phyloP scores from a whole-genome alignment of 805 yeast genomes.

The Starmerella ratchasimensis region DNA sequence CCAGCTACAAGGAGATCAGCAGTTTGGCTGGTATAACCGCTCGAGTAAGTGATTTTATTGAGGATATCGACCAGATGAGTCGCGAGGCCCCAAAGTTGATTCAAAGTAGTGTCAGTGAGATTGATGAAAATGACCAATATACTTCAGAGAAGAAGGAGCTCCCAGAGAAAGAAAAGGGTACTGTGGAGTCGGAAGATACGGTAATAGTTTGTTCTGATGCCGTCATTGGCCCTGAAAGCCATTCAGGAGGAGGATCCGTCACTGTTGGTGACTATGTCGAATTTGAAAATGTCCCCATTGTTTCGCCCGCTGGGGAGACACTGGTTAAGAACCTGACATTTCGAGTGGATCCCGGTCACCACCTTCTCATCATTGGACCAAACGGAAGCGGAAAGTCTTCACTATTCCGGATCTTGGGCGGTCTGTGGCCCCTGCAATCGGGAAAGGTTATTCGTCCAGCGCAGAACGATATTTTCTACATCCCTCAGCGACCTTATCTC shows the following conservation, averaged over 20 bases:
- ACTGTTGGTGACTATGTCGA: conserved; percentile 41
- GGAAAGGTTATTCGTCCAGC: conserved; percentile 50
- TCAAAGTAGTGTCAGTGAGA: too few species aligned
- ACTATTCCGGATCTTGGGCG: conserved; percentile 77
- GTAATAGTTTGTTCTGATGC: too few species aligned
- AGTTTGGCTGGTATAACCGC: conserved; percentile 72
- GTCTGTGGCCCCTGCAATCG: conserved; percentile 72
- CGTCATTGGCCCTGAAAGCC: neutral
- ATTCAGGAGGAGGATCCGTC: conserved; percentile 10
- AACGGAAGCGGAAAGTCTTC: conserved; percentile 96
- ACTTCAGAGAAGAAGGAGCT: neutral
- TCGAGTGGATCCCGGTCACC: conserved; percentile 66
- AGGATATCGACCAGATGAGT: conserved; percentile 39
- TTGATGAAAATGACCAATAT: neutral
- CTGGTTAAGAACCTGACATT: conserved; percentile 55
- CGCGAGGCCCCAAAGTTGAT: neutral
- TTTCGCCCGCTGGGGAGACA: conserved; percentile 72
- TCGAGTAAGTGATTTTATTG: conserved; percentile 58
- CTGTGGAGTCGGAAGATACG: neutral
- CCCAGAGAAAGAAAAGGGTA: neutral
- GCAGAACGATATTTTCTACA: conserved; percentile 58
- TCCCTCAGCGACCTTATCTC: conserved; percentile 86
- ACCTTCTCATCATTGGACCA: conserved; percentile 82
- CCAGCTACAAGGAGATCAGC: conserved; percentile 69
- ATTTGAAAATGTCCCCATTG: conserved; percentile 62